Evolutionary conservation across 129 eudicot genomes (phyloP), one percentile per base, ranked within the genome.

Genomic region (Flaveria bidentis): DNA sequence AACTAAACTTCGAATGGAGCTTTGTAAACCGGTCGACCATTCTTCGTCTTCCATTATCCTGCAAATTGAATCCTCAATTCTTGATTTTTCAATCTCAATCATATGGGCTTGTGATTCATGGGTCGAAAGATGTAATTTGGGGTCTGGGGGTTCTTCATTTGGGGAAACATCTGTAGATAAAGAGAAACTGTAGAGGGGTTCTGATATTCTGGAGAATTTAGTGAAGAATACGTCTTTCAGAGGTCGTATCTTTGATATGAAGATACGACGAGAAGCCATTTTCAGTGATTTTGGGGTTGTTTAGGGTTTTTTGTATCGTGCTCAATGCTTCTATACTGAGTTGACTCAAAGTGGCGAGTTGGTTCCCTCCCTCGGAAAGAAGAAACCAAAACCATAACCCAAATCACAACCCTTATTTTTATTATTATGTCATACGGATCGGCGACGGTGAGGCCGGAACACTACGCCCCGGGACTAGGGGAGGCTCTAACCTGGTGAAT

Each of bases 21-120:
- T 84, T 78, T 88, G 91, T 26, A 86, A 83, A 69, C 89, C 91
- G 46, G 88, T 86, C 16, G 91, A 84, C 97, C 94, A 91, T 0
- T 82, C 91, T 13, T 90, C 78, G 74, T 79, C 89, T 45, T 87
- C 85, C 93, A 88, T 88, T 87, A 88, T 88, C 72, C 82, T 84
- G 66, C 87, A 82, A 4, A 90, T 90, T 45, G 50, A 84, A 84
- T 67, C 73, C 5, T 67, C 73, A 44, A 14, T 36, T 75, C 36
- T 76, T 55, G 74, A 73, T 25, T 44, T 51, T 51, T 52, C 75
- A 69, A 67, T 33, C 15, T 68, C 13, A 28, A 68, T 26, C 12
- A 46, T 13, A 65, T n/a, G 55, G 69, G 67, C 13, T 63, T 65
- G 72, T 64, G 78, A 52, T 67, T 28, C 42, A 16, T 2, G 22